Percentiles rank a stretch among this genome's conserved stretches.
These are phyloP conservation scores for Tuber borchii DNA, from an alignment of 495 filamentous ascomycete genomes.

Conservation along the genomic window DNA sequence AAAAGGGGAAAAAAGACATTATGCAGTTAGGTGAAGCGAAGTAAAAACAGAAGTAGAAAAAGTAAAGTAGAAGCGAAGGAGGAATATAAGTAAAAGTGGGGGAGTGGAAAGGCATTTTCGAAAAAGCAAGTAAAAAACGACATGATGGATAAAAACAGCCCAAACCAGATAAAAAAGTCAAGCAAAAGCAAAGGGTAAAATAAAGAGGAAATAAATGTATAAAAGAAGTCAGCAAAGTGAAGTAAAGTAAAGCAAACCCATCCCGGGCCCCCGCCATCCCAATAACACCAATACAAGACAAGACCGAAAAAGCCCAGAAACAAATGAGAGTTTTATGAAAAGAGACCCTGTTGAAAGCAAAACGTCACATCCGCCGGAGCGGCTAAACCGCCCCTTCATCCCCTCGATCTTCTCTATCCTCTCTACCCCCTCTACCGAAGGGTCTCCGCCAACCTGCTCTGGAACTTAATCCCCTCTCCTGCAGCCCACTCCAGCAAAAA, in stretches of 20 bases:
- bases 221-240: background rate
- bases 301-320: background rate
- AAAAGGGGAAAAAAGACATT: background rate
- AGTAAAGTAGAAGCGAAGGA: constrained; percentile 8
- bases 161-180: too few relatives aligned
- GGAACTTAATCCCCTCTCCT: constrained; percentile 28
- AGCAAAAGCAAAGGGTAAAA: constrained; percentile 26
- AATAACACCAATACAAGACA: constrained; percentile 9
- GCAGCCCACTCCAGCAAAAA: constrained; percentile 39
- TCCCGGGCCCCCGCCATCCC: constrained; percentile 1
- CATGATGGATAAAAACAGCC: background rate
- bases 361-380: background rate
- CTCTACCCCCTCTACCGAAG: background rate
- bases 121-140: constrained; percentile 25
- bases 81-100: background rate
- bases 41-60: constrained; percentile 17
- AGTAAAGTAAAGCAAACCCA: constrained; percentile 2
- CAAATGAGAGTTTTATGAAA: background rate
- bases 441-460: constrained; percentile 25
- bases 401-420: background rate
- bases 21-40: constrained; percentile 3
- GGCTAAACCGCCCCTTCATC: background rate
- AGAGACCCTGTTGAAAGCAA: background rate
- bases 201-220: constrained; percentile 16
- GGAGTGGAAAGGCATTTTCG: constrained; percentile 22